phyloP scores from a whole-genome alignment of 108 stramenopile genomes.

The Mayamaea pseudoterrestris region DNA sequence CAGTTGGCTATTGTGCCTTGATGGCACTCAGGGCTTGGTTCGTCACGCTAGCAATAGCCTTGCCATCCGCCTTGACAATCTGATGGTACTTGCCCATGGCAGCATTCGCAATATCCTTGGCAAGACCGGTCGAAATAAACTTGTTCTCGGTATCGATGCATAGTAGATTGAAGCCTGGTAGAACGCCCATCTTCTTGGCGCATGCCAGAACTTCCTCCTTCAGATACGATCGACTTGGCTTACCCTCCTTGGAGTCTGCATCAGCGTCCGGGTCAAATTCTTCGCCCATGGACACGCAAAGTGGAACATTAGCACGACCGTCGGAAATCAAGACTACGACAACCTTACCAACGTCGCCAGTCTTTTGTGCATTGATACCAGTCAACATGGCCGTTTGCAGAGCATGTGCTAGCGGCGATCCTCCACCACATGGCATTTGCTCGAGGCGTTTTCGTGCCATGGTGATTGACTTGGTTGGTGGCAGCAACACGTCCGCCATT shows the following conservation, averaged over 20 bases:
- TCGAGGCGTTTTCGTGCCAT: constrained; percentile 89
- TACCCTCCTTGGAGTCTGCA: constrained; percentile 83
- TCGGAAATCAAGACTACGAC: constrained; percentile 89
- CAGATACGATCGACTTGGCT: constrained; percentile 79
- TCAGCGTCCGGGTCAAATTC: constrained; percentile 74
- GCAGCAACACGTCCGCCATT: constrained; percentile 87
- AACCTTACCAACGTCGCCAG: constrained; percentile 92
- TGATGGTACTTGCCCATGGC: constrained; percentile 83
- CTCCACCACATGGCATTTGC: constrained; percentile 97
- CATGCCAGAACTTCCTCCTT: constrained; percentile 93
- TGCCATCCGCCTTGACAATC: constrained; percentile 81
- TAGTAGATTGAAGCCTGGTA: constrained; percentile 86
- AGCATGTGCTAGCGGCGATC: constrained; percentile 91
- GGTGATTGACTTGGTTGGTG: constrained; percentile 90
- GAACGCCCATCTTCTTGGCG: constrained; percentile 72
- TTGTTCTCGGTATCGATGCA: constrained; percentile 95
- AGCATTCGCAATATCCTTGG: constrained; percentile 92
- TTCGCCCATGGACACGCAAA: constrained; percentile 78
- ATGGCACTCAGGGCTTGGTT: constrained; percentile 65
- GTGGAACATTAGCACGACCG: constrained; percentile 93
- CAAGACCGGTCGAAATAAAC: constrained; percentile 92
- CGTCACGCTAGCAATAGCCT: constrained; percentile 75
- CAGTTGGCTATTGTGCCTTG: constrained; percentile 49
- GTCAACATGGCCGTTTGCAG: constrained; percentile 73
- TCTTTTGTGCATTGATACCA: constrained; percentile 89